Base-by-base conservation (phyloP, 768 basidiomycete species). In the Serendipita sp. region DNA sequence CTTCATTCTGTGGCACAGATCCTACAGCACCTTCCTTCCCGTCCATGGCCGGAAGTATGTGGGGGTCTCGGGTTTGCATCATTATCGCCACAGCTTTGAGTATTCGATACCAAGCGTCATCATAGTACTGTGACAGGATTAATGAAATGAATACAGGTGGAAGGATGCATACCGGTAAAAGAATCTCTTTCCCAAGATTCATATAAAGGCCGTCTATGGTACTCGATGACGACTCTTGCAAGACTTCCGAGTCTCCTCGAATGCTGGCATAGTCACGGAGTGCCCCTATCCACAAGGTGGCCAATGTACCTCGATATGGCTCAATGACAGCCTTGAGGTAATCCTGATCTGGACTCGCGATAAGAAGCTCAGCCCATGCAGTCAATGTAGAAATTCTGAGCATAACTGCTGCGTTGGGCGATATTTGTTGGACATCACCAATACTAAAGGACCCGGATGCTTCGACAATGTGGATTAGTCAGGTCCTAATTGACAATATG, bases 351-450 rank as follows among this genome's bases (percentile, higher is more conserved):
- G 77, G 71, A 61, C 86, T 85, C 2, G 94, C 84, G 2, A 91
- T 80, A 69, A 91, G 82, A 16, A 99, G 77, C 70, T 95, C 86
- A 4, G 94, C 94, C 95, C 95, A 99, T 0, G 94, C 95, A 1
- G 92, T 88, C 41, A 97, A 75, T 0, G 90, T 88, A 1, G 94
- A 92, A 26, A 97, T 88, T 61, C 91, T 82, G 56, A 99, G 74
- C 90, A 96, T 95, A 42, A 92, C 86, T 0, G 92, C 89, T 2
- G 94, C 95, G 68, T 97, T 98, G 3, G 94, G 89, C 64, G 91
- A 90, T 11, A 94, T 77, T 69, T 95, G 85, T 17, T 82, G 83
- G 0, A 89, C 82, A 65, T 91, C 90, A 1, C 95, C 95, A 20
- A 96, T 78, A 4, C 88, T 85, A 3, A 91, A 72, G 77, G 85